Evolutionary conservation across 345 rosid genomes (phyloP).

Genomic region (Corchorus olitorius): DNA sequence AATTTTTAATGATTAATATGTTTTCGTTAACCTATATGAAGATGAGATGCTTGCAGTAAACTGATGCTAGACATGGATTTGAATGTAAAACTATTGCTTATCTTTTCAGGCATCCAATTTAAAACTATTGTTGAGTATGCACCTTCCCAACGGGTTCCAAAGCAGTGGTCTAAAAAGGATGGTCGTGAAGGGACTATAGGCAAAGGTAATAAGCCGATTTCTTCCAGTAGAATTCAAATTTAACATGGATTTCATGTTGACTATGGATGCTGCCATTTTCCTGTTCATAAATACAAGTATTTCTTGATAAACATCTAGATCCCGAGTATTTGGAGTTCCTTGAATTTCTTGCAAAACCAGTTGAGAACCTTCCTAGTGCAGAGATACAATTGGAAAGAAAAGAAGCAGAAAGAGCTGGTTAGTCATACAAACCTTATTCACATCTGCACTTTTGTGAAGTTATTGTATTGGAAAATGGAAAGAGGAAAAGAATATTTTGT

Average conservation of each 20-base stretch:
- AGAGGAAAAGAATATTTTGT: not conserved
- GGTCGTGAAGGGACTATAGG: conserved; percentile 67
- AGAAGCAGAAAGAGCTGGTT: conserved; percentile 74
- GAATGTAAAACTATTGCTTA: conserved; percentile 11
- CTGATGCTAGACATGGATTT: not conserved
- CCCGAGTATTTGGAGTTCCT: conserved; percentile 81
- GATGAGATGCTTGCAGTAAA: not conserved
- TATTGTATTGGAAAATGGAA: not conserved
- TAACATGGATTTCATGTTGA: conserved; percentile 19
- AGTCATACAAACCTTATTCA: conserved; percentile 20
- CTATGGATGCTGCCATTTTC: conserved; percentile 13
- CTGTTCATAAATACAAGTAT: conserved; percentile 23
- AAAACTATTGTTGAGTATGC: conserved; percentile 72
- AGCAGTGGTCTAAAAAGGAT: conserved; percentile 58
- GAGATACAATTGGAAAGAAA: conserved; percentile 72
- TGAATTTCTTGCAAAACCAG: conserved; percentile 68
- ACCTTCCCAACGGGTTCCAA: conserved; percentile 70
- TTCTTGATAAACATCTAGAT: conserved; percentile 50
- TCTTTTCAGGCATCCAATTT: conserved; percentile 58
- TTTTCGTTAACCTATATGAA: not conserved
- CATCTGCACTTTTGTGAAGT: not conserved
- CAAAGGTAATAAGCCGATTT: conserved; percentile 43
- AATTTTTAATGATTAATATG: not conserved
- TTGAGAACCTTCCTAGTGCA: conserved; percentile 77
- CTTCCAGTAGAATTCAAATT: not conserved